These are phyloP conservation scores for Moricandia moricandioides DNA, from an alignment of 345 rosid species.

Conservation along the genomic window DNA sequence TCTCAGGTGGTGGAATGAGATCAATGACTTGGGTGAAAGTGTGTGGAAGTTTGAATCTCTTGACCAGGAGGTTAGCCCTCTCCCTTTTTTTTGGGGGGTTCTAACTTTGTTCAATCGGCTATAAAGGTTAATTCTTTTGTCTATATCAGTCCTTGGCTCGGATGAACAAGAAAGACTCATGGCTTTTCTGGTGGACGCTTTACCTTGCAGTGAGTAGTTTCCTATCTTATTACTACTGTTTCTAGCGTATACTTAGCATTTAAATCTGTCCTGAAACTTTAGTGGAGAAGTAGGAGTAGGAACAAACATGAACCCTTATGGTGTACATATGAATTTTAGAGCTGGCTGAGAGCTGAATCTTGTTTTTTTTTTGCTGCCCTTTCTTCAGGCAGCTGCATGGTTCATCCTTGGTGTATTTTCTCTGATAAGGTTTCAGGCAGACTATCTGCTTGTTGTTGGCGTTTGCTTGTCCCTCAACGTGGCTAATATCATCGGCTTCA, in stretches of 20 bases:
- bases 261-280: neutral
- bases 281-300: neutral
- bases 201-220: conserved; percentile 52
- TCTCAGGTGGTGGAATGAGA: conserved; percentile 99
- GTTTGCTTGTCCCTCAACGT: conserved; percentile 59
- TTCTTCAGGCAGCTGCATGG: conserved; percentile 57
- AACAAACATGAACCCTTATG: conserved; percentile 3
- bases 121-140: neutral
- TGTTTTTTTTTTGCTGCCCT: neutral
- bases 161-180: conserved; percentile 64
- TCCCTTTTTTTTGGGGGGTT: neutral
- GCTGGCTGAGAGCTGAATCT: no score
- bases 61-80: conserved; percentile 80
- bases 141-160: conserved; percentile 54
- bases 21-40: conserved; percentile 93
- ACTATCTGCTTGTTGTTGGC: conserved; percentile 65
- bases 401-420: conserved; percentile 58
- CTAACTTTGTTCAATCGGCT: neutral
- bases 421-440: conserved; percentile 57
- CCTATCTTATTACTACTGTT: neutral
- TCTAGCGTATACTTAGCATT: neutral
- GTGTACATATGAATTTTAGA: neutral
- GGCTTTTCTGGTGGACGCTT: conserved; percentile 77
- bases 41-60: conserved; percentile 97
- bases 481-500: conserved; percentile 72